Conservation (phyloP, 306 rosid species). For the Begonia fuchsioides region DNA sequence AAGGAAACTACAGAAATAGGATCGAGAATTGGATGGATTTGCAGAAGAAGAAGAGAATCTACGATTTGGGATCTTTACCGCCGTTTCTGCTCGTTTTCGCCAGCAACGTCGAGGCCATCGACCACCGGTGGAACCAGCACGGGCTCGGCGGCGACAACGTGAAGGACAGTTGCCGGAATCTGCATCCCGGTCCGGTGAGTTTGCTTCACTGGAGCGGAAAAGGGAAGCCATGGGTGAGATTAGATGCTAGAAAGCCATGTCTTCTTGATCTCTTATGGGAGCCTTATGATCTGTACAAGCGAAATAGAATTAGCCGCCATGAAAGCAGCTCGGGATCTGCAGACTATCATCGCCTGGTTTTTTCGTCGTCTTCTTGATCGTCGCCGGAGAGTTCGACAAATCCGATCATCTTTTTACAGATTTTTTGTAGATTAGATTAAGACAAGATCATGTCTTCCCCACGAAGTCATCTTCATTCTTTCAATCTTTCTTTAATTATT, state of each 20-base stretch:
- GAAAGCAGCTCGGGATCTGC: too few relatives aligned
- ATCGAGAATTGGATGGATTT: constrained; percentile 89
- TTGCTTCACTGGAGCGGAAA: constrained; percentile 94
- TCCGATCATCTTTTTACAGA: too few relatives aligned
- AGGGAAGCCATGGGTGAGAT: constrained; percentile 95
- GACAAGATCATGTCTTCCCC: too few relatives aligned
- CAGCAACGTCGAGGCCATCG: constrained; percentile 70
- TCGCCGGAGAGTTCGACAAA: too few relatives aligned
- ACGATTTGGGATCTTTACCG: constrained; percentile 78
- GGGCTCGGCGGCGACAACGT: constrained; percentile 90
- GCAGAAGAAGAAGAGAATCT: constrained; percentile 59
- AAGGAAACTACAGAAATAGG: constrained; percentile 48
- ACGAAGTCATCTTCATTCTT: too few relatives aligned
- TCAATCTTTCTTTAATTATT: too few relatives aligned
- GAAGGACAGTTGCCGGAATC: constrained; percentile 59
- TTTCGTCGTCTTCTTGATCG: too few relatives aligned
- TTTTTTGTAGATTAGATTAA: too few relatives aligned
- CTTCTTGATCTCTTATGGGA: constrained; percentile 71
- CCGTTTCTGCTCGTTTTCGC: constrained; percentile 67
- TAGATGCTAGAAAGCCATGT: constrained; percentile 56
- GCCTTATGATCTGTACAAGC: constrained; percentile 63
- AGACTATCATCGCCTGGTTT: too few relatives aligned
- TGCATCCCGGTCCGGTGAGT: constrained; percentile 92
- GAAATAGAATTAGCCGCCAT: too few relatives aligned
- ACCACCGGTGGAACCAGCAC: constrained; percentile 91